These are phyloP conservation scores for Aspergillus vadensis DNA, from an alignment of 2,329 filamentous ascomycete genomes.

Conservation along the genomic window DNA sequence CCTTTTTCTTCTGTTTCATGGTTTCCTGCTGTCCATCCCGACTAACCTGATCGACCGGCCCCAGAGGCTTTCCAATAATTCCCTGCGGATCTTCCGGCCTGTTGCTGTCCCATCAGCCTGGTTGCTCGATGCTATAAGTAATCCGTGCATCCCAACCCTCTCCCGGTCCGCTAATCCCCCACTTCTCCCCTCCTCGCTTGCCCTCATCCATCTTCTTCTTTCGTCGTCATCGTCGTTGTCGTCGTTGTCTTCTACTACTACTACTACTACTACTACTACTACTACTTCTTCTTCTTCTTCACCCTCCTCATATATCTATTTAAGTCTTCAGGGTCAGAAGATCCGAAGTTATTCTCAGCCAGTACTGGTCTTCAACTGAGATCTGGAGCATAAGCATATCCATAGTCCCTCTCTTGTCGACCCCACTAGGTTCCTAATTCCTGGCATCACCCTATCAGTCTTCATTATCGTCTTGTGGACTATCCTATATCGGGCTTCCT, in stretches of 20 bases:
- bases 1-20: conserved; percentile 11
- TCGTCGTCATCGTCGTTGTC: conserved; percentile 9
- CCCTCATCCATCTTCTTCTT: conserved; percentile 3
- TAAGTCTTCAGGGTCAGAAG: conserved; percentile 16
- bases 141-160: conserved; percentile 12
- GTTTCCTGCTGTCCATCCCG: conserved; percentile 4
- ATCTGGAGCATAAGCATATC: no score
- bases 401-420: no score
- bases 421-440: no score
- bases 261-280: not conserved
- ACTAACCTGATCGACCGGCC: conserved; percentile 13
- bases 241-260: conserved; percentile 9
- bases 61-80: conserved; percentile 17
- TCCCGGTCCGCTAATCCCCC: conserved; percentile 1
- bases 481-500: not conserved
- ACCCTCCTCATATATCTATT: not conserved
- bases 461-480: no score
- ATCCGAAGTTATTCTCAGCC: not conserved
- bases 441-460: no score
- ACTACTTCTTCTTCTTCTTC: not conserved
- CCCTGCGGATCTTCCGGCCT: conserved; percentile 9
- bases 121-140: conserved; percentile 17
- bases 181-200: conserved; percentile 2
- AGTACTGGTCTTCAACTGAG: no score
- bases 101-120: not conserved